Percentiles rank a stretch among this genome's conserved stretches.
Evolutionary conservation across 1,284 basidiomycete species (phyloP).

Genomic region (Pascua guehoae): DNA sequence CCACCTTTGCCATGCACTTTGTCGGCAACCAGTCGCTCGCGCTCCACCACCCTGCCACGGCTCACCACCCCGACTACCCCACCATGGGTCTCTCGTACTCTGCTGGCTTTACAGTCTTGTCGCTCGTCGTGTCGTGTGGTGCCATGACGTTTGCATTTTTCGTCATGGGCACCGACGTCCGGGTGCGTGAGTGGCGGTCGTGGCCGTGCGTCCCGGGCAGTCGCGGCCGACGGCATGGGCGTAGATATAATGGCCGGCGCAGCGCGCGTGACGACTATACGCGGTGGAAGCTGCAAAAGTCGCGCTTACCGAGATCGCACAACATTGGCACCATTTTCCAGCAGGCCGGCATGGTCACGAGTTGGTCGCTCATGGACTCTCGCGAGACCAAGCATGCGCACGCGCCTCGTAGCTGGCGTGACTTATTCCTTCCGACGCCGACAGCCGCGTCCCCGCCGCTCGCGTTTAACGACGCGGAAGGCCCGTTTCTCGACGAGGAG

Average conservation of each 20-base stretch:
- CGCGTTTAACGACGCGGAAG: background rate
- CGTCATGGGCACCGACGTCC: constrained; percentile 50
- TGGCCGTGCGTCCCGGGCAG: constrained; percentile 29
- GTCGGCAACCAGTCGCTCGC: constrained; percentile 51
- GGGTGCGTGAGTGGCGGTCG: constrained; percentile 13
- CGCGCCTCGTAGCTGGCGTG: constrained; percentile 1
- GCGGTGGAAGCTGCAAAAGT: constrained; percentile 31
- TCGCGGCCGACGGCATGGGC: constrained; percentile 4
- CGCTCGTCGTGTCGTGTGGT: constrained; percentile 46
- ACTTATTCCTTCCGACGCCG: background rate
- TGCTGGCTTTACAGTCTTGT: constrained; percentile 50
- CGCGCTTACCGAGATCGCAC: constrained; percentile 18
- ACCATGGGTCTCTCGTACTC: constrained; percentile 46
- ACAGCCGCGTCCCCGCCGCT: background rate
- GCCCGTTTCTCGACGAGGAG: constrained; percentile 8
- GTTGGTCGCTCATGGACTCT: constrained; percentile 35
- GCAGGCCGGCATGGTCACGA: constrained; percentile 29
- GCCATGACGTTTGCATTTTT: constrained; percentile 52
- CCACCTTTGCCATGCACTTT: constrained; percentile 52
- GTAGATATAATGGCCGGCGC: constrained; percentile 1
- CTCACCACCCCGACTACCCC: constrained; percentile 16
- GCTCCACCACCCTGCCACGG: constrained; percentile 38
- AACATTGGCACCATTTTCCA: constrained; percentile 29
- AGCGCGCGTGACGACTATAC: constrained; percentile 26
- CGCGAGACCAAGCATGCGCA: background rate